Evolutionary conservation across 257 asterid species (phyloP).

Genomic region (Przewalskia tangutica): DNA sequence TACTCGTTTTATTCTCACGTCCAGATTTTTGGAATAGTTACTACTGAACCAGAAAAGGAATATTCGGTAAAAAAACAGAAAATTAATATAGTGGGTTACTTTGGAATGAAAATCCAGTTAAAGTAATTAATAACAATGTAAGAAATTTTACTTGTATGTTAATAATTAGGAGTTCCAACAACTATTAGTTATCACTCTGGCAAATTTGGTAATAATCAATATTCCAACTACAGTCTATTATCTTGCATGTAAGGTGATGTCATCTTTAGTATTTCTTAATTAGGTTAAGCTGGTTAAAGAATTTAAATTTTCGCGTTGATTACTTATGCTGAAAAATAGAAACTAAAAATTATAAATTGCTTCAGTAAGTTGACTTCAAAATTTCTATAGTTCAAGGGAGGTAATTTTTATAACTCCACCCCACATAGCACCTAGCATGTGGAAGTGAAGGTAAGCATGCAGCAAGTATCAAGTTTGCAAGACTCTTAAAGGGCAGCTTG

Average conservation of each 20-base stretch:
- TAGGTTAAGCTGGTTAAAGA: neutral
- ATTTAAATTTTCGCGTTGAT: neutral
- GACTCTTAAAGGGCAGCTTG: too few species aligned
- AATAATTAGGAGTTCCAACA: neutral
- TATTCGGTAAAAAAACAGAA: too few species aligned
- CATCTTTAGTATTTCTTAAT: neutral
- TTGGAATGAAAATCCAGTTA: neutral
- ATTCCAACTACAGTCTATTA: neutral
- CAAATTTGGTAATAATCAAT: neutral
- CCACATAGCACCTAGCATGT: neutral
- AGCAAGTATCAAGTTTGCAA: neutral
- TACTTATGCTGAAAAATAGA: neutral
- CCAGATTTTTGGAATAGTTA: neutral
- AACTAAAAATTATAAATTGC: neutral
- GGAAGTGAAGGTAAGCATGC: neutral
- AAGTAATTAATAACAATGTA: neutral
- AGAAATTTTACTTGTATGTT: neutral
- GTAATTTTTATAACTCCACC: neutral
- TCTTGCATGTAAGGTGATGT: neutral
- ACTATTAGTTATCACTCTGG: neutral
- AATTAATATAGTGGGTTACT: neutral
- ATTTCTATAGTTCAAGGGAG: neutral
- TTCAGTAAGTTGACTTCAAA: neutral
- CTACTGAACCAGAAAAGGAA: neutral
- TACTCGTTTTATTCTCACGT: neutral